Conservation (phyloP, 805 yeast genomes). For the Suhomyces sp. region DNA sequence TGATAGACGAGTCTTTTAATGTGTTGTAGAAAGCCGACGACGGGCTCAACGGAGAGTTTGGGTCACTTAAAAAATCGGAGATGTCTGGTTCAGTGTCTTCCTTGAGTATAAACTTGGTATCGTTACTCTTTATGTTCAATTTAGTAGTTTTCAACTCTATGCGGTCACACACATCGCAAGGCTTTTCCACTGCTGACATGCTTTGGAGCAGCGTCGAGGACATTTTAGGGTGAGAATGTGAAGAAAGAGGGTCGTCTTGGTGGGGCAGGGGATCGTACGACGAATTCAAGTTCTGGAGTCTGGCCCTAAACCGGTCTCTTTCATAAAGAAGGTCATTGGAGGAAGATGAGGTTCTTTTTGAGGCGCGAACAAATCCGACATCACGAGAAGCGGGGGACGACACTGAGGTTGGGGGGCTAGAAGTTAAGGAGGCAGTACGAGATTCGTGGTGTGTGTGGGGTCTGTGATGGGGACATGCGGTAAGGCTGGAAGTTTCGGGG, state of each 20-base stretch:
- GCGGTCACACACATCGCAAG: conserved; percentile 35
- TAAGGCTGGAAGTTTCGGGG: no score
- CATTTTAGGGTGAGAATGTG: not conserved
- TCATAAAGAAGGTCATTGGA: conserved; percentile 40
- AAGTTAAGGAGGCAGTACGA: not conserved
- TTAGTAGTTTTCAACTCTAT: conserved; percentile 38
- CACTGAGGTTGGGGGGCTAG: not conserved
- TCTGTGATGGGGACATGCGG: not conserved
- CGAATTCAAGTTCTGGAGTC: conserved; percentile 32
- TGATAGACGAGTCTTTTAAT: not conserved
- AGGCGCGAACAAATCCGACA: conserved; percentile 2
- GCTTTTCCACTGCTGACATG: not conserved
- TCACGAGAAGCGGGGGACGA: not conserved
- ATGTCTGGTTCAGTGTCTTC: not conserved
- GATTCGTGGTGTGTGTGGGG: not conserved
- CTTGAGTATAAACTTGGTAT: not conserved
- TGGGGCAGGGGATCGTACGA: not conserved
- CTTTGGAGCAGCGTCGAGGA: conserved; percentile 1
- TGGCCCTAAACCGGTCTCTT: conserved; percentile 40
- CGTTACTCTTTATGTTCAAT: conserved; percentile 16
- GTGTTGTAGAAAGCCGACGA: conserved; percentile 1
- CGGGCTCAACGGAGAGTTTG: conserved; percentile 1
- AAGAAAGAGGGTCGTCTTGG: not conserved
- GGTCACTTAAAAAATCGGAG: not conserved
- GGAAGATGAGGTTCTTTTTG: conserved; percentile 37